Percentiles rank a stretch among this genome's conserved stretches.
phyloP scores from a whole-genome alignment of 2,329 filamentous ascomycete species.

The Fusarium sulawesiense region DNA sequence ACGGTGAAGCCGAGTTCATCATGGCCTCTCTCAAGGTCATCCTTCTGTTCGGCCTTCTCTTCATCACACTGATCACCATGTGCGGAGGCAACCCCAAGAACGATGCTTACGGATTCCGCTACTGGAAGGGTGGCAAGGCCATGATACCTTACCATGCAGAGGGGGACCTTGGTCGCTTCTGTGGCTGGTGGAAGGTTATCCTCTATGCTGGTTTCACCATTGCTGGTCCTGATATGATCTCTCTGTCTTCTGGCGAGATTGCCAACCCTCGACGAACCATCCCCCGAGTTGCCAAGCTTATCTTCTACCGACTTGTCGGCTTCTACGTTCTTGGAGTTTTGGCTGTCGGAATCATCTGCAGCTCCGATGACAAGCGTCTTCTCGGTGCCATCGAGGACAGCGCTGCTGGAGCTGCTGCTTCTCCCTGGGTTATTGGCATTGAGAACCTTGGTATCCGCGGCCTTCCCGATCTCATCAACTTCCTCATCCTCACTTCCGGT shows the following conservation, averaged over 20 bases:
- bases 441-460: constrained; percentile 62
- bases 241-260: constrained; percentile 67
- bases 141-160: constrained; percentile 51
- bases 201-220: constrained; percentile 77
- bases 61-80: constrained; percentile 76
- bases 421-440: constrained; percentile 70
- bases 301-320: constrained; percentile 76
- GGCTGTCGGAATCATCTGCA: constrained; percentile 64
- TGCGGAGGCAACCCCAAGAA: constrained; percentile 72
- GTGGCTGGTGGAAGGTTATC: constrained; percentile 66
- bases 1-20: constrained; percentile 61
- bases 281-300: constrained; percentile 76
- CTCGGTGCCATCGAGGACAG: constrained; percentile 60
- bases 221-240: constrained; percentile 74
- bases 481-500: constrained; percentile 68
- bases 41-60: constrained; percentile 65
- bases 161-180: constrained; percentile 69
- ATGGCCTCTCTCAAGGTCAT: constrained; percentile 67
- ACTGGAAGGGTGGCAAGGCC: constrained; percentile 57
- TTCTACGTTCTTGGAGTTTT: constrained; percentile 78
- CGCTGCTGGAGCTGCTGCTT: constrained; percentile 66
- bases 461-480: constrained; percentile 67
- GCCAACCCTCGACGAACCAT: constrained; percentile 73
- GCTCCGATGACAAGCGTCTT: constrained; percentile 59
- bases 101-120: constrained; percentile 73